Percentiles rank a stretch among this genome's conserved stretches.
Evolutionary conservation across 768 basidiomycete genomes (phyloP).

Genomic region (Tephrocybe sp.): DNA sequence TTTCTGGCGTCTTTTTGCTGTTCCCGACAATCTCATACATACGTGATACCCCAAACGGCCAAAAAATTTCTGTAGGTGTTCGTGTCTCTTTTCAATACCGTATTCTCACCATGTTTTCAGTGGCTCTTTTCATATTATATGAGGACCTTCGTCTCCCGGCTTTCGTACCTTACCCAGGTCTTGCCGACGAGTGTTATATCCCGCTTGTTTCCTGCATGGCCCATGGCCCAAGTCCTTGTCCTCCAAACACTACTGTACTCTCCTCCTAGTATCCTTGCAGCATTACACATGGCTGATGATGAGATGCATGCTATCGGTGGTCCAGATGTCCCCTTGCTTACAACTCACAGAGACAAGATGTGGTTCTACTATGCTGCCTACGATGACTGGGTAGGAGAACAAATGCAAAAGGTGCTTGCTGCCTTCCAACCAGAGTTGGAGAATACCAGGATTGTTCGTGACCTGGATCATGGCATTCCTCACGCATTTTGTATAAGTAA

Average conservation of each 20-base stretch:
- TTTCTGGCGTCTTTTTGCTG: slow-evolving; percentile 55
- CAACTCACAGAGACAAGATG: slow-evolving; percentile 35
- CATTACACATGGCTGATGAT: slow-evolving; percentile 61
- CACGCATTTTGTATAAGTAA: slow-evolving; percentile 77
- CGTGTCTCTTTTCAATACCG: neutral
- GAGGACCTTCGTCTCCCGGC: slow-evolving; percentile 35
- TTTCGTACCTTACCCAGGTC: slow-evolving; percentile 45
- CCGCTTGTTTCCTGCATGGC: slow-evolving; percentile 51
- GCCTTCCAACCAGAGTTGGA: slow-evolving; percentile 34
- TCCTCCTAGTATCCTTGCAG: slow-evolving; percentile 49
- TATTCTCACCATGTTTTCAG: slow-evolving; percentile 25
- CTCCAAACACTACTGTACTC: slow-evolving; percentile 52
- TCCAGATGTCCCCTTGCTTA: slow-evolving; percentile 48
- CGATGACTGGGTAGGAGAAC: slow-evolving; percentile 71
- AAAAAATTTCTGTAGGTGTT: slow-evolving; percentile 50
- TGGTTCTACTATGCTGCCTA: slow-evolving; percentile 59
- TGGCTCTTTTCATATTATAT: slow-evolving; percentile 50
- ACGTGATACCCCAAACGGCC: slow-evolving; percentile 63
- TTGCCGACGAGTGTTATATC: slow-evolving; percentile 39
- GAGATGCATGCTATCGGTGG: slow-evolving; percentile 65
- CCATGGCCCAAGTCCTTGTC: slow-evolving; percentile 42
- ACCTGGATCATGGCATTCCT: slow-evolving; percentile 48
- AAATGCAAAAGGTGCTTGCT: slow-evolving; percentile 44
- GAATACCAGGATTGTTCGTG: slow-evolving; percentile 41
- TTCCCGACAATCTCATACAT: slow-evolving; percentile 74